These are phyloP conservation scores for Metschnikowia orientalis DNA, from an alignment of 805 yeast genomes.

Conservation along the genomic window DNA sequence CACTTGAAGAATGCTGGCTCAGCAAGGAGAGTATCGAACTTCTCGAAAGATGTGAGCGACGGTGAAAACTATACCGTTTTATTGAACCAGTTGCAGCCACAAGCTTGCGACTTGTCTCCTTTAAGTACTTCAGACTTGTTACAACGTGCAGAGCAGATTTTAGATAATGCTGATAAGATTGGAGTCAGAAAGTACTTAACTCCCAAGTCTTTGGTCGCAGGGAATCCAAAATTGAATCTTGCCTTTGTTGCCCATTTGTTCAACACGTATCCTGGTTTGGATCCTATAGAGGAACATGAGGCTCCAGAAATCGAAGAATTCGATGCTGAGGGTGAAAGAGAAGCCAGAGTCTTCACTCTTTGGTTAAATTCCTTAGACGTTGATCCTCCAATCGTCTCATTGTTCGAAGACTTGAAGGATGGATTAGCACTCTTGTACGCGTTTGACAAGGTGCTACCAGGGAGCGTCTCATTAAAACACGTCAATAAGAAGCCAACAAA, in stretches of 20 bases:
- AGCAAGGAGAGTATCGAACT: constrained; percentile 79
- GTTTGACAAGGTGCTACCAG: constrained; percentile 92
- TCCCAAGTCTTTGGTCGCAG: constrained; percentile 87
- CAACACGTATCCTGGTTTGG: constrained; percentile 95
- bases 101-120: constrained; percentile 75
- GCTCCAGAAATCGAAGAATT: constrained; percentile 94
- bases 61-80: constrained; percentile 93
- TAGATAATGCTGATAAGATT: constrained; percentile 82
- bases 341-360: constrained; percentile 94
- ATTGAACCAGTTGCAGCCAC: constrained; percentile 83
- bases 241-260: constrained; percentile 97
- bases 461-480: constrained; percentile 72
- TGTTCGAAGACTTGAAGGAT: constrained; percentile 93
- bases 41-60: constrained; percentile 82
- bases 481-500: constrained; percentile 79
- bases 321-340: constrained; percentile 99
- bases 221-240: constrained; percentile 92
- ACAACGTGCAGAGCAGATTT: constrained; percentile 81
- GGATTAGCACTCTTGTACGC: constrained; percentile 89
- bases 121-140: constrained; percentile 71
- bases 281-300: constrained; percentile 88
- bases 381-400: constrained; percentile 85
- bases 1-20: constrained; percentile 92
- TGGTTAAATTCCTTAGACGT: constrained; percentile 97
- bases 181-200: constrained; percentile 94